A percentile compares a stretch with the other conserved stretches of the same genome.
Conservation (phyloP, 2,329 filamentous ascomycete genomes). For the Talaromyces sp. region DNA sequence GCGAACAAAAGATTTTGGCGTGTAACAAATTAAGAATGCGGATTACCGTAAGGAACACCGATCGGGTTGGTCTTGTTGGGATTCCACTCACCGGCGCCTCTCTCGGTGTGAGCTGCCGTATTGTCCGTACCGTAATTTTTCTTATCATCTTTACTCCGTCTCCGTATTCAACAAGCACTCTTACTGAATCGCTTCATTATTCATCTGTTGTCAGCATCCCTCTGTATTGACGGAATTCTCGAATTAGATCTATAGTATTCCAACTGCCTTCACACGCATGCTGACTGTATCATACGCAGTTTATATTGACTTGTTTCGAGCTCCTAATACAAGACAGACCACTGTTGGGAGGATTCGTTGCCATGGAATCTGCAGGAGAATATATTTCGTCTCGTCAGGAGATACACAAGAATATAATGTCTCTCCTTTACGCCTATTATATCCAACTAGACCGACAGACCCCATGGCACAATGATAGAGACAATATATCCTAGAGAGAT, state of each 20-base stretch:
- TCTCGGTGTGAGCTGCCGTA: constrained; percentile 27
- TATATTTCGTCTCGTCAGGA: not conserved
- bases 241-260: not conserved
- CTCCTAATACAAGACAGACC: not conserved
- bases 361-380: too few relatives aligned
- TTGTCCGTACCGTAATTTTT: constrained; percentile 14
- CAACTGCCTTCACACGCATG: not conserved
- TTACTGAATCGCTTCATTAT: not conserved
- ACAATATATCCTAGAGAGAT: not conserved
- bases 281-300: not conserved
- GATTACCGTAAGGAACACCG: constrained; percentile 12
- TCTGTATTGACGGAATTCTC: not conserved
- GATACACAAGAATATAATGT: not conserved
- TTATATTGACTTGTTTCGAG: not conserved
- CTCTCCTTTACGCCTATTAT: not conserved
- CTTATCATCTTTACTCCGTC: not conserved
- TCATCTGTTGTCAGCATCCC: not conserved
- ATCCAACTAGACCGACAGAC: not conserved
- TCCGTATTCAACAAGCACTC: not conserved
- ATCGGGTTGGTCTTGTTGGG: constrained; percentile 24
- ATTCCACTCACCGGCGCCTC: constrained; percentile 34
- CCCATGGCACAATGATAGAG: too few relatives aligned
- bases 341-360: not conserved
- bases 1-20: constrained; percentile 18
- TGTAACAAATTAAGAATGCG: not conserved